These are phyloP conservation scores for Stachybotrys chartarum DNA, from an alignment of 2,329 filamentous ascomycete species.

Conservation along the genomic window DNA sequence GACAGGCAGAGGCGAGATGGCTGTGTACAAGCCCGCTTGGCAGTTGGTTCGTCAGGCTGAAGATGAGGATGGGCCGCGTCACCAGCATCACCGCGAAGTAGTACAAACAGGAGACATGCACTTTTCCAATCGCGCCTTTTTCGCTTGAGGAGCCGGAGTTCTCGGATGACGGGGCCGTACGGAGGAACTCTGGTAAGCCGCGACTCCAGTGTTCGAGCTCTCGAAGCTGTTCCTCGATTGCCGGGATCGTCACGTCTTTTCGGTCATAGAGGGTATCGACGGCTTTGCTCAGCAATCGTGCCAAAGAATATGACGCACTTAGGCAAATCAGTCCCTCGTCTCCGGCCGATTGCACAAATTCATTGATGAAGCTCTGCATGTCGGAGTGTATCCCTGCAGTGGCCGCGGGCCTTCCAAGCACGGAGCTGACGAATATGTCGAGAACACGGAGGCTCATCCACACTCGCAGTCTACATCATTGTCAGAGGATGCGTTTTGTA, in stretches of 20 bases:
- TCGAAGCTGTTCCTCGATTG: slow-evolving; percentile 31
- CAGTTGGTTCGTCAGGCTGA: slow-evolving; percentile 32
- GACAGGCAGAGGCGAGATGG: slow-evolving; percentile 43
- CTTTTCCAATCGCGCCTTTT: slow-evolving; percentile 36
- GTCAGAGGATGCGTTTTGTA: not conserved
- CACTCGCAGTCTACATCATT: slow-evolving; percentile 18
- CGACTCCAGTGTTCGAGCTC: slow-evolving; percentile 39
- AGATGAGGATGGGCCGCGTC: slow-evolving; percentile 48
- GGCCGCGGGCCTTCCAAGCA: slow-evolving; percentile 29
- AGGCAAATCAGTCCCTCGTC: slow-evolving; percentile 22
- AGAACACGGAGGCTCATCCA: slow-evolving; percentile 32
- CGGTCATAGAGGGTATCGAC: slow-evolving; percentile 33
- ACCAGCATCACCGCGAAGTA: slow-evolving; percentile 53
- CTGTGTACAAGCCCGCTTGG: slow-evolving; percentile 15
- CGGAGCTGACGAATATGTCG: slow-evolving; percentile 30
- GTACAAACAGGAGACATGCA: slow-evolving; percentile 50
- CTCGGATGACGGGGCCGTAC: not conserved
- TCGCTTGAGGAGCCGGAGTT: slow-evolving; percentile 13
- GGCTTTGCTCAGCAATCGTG: slow-evolving; percentile 36
- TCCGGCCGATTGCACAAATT: slow-evolving; percentile 4
- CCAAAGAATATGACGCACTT: slow-evolving; percentile 32
- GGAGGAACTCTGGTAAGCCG: slow-evolving; percentile 27
- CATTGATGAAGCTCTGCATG: not conserved
- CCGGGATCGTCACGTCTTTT: slow-evolving; percentile 18
- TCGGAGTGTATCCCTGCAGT: slow-evolving; percentile 12